phyloP scores from a whole-genome alignment of 225 moss, liverwort and hornwort genomes.

The Anthoceros angustus region DNA sequence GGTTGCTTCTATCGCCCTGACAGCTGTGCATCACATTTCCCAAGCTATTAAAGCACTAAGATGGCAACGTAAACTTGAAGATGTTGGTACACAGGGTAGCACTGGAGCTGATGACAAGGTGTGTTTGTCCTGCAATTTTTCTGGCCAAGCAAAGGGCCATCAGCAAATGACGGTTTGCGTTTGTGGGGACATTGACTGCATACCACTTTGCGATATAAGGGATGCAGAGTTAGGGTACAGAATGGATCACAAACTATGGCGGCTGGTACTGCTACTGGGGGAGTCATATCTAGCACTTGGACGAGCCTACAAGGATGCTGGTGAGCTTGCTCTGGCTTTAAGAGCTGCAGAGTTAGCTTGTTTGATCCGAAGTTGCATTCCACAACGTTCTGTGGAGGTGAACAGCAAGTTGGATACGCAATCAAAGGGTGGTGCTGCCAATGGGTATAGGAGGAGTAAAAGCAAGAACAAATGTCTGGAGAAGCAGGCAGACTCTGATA shows the following conservation, averaged over 20 bases:
- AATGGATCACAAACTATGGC: constrained; percentile 93
- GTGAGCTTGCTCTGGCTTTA: constrained; percentile 45
- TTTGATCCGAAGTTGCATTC: constrained; percentile 50
- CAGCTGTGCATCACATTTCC: constrained; percentile 88
- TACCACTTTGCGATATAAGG: constrained; percentile 86
- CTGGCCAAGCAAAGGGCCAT: constrained; percentile 21
- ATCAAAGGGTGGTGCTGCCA: not conserved
- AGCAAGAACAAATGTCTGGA: not conserved
- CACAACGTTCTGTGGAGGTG: constrained; percentile 18
- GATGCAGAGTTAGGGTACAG: constrained; percentile 63
- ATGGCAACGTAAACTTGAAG: constrained; percentile 84
- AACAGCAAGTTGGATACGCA: constrained; percentile 2
- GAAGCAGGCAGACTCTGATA: not conserved
- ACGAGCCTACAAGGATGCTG: constrained; percentile 79
- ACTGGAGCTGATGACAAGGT: constrained; percentile 23
- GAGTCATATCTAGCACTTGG: constrained; percentile 74
- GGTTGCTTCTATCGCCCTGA: constrained; percentile 62
- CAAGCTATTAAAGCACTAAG: constrained; percentile 81
- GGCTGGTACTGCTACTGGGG: constrained; percentile 60
- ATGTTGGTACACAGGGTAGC: constrained; percentile 17
- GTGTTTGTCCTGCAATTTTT: constrained; percentile 16
- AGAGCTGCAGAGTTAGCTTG: constrained; percentile 86
- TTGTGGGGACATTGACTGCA: constrained; percentile 84
- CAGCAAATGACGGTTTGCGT: constrained; percentile 62
- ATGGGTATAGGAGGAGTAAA: not conserved